A percentile compares a stretch with the other conserved stretches of the same genome.
phyloP scores from a whole-genome alignment of 345 rosid genomes.

The Pistacia vera region DNA sequence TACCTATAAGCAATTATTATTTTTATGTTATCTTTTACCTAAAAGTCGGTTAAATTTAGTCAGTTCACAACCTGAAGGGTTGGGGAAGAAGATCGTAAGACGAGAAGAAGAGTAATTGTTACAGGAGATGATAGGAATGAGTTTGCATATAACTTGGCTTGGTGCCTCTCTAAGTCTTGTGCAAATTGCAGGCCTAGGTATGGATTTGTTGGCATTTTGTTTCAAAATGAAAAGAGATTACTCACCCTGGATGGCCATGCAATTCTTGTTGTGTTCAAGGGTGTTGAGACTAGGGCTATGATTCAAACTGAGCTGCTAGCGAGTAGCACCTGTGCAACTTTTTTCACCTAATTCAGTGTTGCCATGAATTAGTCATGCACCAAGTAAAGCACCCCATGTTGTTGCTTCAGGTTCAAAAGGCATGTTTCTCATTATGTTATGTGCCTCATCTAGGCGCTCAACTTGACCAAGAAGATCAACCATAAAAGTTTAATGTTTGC shows the following conservation, averaged over 20 bases:
- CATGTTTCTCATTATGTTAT: constrained; percentile 52
- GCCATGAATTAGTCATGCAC: constrained; percentile 73
- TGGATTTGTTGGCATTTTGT: constrained; percentile 25
- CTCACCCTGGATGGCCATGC: constrained; percentile 36
- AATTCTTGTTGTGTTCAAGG: constrained; percentile 20
- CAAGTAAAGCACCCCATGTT: constrained; percentile 82
- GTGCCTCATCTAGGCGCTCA: constrained; percentile 63
- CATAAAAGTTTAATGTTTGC: constrained; percentile 71
- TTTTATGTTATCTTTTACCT: no score
- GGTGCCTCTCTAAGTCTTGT: constrained; percentile 26
- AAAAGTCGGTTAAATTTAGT: no score
- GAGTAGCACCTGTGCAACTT: constrained; percentile 40
- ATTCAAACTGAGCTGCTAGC: no score
- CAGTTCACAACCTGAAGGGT: constrained; percentile 23
- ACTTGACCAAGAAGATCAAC: constrained; percentile 80
- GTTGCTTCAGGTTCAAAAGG: constrained; percentile 72
- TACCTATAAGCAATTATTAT: no score
- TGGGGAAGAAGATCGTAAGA: constrained; percentile 13
- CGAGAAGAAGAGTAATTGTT: constrained; percentile 17
- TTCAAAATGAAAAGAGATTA: constrained; percentile 19
- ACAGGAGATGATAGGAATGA: constrained; percentile 21
- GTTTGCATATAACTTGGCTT: constrained; percentile 13
- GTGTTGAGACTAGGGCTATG: constrained; percentile 7
- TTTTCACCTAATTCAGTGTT: constrained; percentile 64
- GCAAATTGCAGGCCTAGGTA: constrained; percentile 24